Conservation (phyloP, 768 basidiomycete species). For the Terana coerulea region DNA sequence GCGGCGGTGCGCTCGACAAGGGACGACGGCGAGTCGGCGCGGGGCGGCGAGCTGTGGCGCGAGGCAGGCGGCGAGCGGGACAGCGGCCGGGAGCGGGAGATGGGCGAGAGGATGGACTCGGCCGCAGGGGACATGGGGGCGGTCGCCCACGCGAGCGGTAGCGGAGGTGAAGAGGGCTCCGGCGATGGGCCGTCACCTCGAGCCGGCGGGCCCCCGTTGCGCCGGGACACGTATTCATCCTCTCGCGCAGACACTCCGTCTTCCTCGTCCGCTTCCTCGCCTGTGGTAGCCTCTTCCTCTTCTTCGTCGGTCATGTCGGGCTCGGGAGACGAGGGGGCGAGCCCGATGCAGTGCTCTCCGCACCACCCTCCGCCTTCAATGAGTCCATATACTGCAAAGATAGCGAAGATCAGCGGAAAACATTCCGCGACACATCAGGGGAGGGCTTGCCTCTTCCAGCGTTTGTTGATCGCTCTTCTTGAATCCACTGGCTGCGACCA, state of each 20-base stretch:
- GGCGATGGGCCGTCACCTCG: constrained; percentile 13
- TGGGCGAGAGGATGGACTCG: constrained; percentile 6
- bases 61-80: constrained; percentile 19
- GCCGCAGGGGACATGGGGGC: neutral
- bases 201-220: constrained; percentile 6
- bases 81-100: constrained; percentile 14
- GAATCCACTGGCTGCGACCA: constrained; percentile 94
- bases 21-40: constrained; percentile 37
- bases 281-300: constrained; percentile 27
- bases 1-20: constrained; percentile 38
- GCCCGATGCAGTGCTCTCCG: no score
- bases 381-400: constrained; percentile 62
- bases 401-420: constrained; percentile 19
- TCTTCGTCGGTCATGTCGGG: constrained; percentile 21
- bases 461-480: constrained; percentile 75
- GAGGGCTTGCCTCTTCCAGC: constrained; percentile 70
- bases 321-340: no score
- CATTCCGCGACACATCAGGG: neutral
- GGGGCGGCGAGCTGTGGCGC: constrained; percentile 15
- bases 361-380: constrained; percentile 26
- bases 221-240: constrained; percentile 21
- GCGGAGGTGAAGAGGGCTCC: constrained; percentile 10
- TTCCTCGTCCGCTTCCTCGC: constrained; percentile 29
- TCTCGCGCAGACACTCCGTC: constrained; percentile 23
- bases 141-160: no score